Percentiles rank a stretch among this genome's conserved stretches.
phyloP scores from a whole-genome alignment of 2,329 filamentous ascomycete species.

The Aspergillus pseudotamarii region DNA sequence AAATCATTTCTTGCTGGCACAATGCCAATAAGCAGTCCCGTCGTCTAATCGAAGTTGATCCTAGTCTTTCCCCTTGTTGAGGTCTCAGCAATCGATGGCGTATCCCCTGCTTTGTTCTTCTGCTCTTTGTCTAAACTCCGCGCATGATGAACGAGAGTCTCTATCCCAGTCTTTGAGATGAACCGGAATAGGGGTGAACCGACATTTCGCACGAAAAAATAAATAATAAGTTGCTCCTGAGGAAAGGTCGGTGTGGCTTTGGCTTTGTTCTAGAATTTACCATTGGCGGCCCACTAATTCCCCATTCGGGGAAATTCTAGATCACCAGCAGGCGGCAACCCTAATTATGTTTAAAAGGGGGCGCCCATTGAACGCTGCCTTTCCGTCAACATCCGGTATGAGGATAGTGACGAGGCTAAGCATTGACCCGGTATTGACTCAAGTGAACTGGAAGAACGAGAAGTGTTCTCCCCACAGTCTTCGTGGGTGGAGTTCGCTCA shows the following conservation, averaged over 20 bases:
- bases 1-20: slow-evolving; percentile 7
- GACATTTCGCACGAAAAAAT: not conserved
- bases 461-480: not conserved
- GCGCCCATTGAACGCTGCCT: not conserved
- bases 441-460: not conserved
- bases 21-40: not conserved
- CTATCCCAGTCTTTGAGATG: not conserved
- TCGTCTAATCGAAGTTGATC: not conserved
- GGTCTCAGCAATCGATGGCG: not conserved
- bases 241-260: not conserved
- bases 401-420: not conserved
- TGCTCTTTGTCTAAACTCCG: not conserved
- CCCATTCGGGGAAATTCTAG: not conserved
- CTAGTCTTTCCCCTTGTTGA: not conserved
- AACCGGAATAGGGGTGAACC: not conserved
- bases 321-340: not conserved
- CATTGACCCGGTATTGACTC: not conserved
- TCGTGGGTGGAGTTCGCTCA: not conserved
- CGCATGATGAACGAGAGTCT: not conserved
- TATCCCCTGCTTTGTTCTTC: not conserved
- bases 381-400: not conserved
- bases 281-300: slow-evolving; percentile 7
- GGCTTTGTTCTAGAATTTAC: slow-evolving; percentile 11
- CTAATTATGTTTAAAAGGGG: slow-evolving; percentile 2
- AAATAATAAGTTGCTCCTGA: not conserved